These are phyloP conservation scores for Lasiodiplodia citricola DNA, from an alignment of 2,329 filamentous ascomycete species.

Conservation along the genomic window DNA sequence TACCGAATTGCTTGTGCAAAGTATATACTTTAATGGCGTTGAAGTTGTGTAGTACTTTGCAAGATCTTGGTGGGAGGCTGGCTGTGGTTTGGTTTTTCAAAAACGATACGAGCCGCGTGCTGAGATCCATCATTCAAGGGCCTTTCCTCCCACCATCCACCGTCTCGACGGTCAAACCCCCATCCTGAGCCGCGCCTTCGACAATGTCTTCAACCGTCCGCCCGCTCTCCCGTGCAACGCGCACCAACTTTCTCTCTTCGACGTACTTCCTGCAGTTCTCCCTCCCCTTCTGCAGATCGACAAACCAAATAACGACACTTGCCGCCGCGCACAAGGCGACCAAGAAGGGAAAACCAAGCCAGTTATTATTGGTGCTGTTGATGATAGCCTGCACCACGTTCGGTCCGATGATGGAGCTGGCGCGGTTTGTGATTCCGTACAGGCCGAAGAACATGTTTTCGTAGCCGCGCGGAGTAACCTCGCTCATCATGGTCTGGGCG, in stretches of 20 bases:
- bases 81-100: too few species aligned
- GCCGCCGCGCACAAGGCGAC: slow-evolving; percentile 10
- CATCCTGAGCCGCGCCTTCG: slow-evolving; percentile 8
- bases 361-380: slow-evolving; percentile 64
- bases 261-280: slow-evolving; percentile 25
- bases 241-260: slow-evolving; percentile 22
- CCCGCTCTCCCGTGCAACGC: slow-evolving; percentile 18
- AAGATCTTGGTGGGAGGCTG: too few species aligned
- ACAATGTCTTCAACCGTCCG: slow-evolving; percentile 20
- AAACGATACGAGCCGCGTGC: too few species aligned
- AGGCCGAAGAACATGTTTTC: slow-evolving; percentile 74
- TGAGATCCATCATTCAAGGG: too few species aligned
- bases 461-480: slow-evolving; percentile 70
- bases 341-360: slow-evolving; percentile 26
- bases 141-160: neutral
- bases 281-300: slow-evolving; percentile 21
- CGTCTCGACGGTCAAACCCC: neutral
- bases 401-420: slow-evolving; percentile 70
- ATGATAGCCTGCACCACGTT: slow-evolving; percentile 73
- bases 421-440: slow-evolving; percentile 73
- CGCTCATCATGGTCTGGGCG: slow-evolving; percentile 72
- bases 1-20: too few species aligned
- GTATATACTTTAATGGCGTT: too few species aligned
- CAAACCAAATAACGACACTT: slow-evolving; percentile 26
- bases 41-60: too few species aligned